Base-by-base conservation (phyloP, 2,329 filamentous ascomycete species). In the Colletotrichum echinochloae region DNA sequence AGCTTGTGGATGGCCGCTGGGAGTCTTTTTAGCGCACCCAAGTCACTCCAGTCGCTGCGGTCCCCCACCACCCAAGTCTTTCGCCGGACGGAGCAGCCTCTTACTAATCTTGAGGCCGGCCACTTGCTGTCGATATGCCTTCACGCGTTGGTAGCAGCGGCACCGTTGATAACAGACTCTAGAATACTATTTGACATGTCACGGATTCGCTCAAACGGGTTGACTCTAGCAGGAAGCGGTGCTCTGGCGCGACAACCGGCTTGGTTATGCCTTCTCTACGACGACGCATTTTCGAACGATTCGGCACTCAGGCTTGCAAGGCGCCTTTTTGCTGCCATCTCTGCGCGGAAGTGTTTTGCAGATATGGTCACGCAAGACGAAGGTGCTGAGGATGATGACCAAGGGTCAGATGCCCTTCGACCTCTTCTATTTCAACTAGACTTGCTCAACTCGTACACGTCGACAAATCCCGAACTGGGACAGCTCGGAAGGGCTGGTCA, bases 1-100 rank as follows among this genome's bases (percentile, higher is more conserved):
- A 90, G 88, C 74, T 81, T 92, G 6, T 92, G 90, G 90, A 82
- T 88, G 73, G 88, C 88, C 7, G 83, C 89, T 1, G 86, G 84
- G 9, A 83, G 83, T 56, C 80, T 92, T 5, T 92, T 91, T 74
- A 80, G 83, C n/a, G 84, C 87, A 1, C 87, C 89, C 1, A 81
- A 82, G 65, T 74, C 80, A 7, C 74, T 87, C 0, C 83, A 83
- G 66, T 78, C 80, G 12, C 76, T 81, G 54, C 79, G 79, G 11
- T 81, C 82, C 23, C 78, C 82, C 0, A 80, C 78, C 3, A 76
- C 77, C 26, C 81, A 78, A 66, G 75, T 81, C 5, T 82, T 82
- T 33, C 78, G 79, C 5, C 80, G 74, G 26, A 72, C 76, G 37
- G 77, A 78, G 28, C 76, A 78, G 4, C 74, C 80, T 0, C 81